Evolutionary conservation across 176 grass and related monocot species (phyloP).

Genomic region (Rhynchospora breviuscula): DNA sequence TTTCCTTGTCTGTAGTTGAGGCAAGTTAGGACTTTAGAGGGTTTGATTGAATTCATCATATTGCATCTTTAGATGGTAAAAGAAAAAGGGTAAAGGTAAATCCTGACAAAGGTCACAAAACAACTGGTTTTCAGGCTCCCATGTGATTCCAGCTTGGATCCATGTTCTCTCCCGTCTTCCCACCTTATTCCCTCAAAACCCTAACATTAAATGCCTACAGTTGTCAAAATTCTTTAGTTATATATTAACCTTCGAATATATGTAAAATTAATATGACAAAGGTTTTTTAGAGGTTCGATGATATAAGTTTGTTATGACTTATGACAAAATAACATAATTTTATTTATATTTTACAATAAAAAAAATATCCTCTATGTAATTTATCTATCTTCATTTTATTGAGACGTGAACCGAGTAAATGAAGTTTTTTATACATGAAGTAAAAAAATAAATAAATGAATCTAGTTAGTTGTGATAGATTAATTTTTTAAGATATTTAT

Average conservation of each 20-base stretch:
- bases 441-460: too few relatives aligned
- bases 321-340: too few relatives aligned
- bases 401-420: too few relatives aligned
- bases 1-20: not conserved
- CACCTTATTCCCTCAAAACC: not conserved
- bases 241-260: too few relatives aligned
- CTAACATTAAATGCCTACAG: not conserved
- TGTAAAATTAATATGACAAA: not conserved
- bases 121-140: slow-evolving; percentile 4
- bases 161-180: not conserved
- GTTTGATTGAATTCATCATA: not conserved
- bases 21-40: not conserved
- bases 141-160: slow-evolving; percentile 23
- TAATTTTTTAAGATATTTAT: too few relatives aligned
- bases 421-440: too few relatives aligned
- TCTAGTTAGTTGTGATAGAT: too few relatives aligned
- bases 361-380: too few relatives aligned
- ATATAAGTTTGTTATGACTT: too few relatives aligned
- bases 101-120: not conserved
- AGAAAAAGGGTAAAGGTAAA: not conserved
- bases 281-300: too few relatives aligned
- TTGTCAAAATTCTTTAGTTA: not conserved
- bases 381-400: too few relatives aligned
- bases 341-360: too few relatives aligned
- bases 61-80: not conserved